Evolutionary conservation across 106 monocot species (phyloP), one percentile per base, ranked within the genome.

Genomic region (Platanthera zijinensis): DNA sequence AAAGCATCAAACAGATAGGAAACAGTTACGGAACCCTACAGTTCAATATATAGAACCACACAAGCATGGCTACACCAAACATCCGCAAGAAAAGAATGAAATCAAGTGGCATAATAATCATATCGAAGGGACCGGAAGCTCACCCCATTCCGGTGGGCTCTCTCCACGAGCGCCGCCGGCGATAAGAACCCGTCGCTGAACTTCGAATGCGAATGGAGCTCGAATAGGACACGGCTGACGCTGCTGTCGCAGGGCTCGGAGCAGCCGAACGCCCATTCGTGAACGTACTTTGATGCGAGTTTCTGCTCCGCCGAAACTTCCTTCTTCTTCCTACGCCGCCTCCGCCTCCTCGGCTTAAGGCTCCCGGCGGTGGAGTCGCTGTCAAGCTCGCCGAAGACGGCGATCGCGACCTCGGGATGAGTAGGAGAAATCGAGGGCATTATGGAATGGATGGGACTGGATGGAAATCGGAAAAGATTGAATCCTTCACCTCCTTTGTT

Each of bases 181-280:
- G 87, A 80, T 52, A 84, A 75, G 73, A 84, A 87, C 25, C 87
- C 87, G 48, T 87, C 87, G 56, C 87, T 87, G 79, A 77, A 82
- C 7, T 54, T 67, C 3, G 87, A 87, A 52, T 87, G 87, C 30
- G 81, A 75, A 68, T 87, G 87, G 22, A 87, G 46, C 74, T 87
- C 87, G 50, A 87, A 84, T 76, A 84, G 62, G 14, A 84, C 53
- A 21, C 79, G 73, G 7, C 72, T 74, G 10, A 17, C 73, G 6
- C 75, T 71, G 18, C 9, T 53, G 21, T 67, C 74, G 11, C 7
- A 25, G 50, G 51, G 68, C 39, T 30, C 61, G 12, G 67, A n/a
- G 74, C 14, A 30, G 5, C 50, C 74, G 22, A 81, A 81, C 5
- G 64, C 87, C 84, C 87, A 87, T 7, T 76, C 39, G 56, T 51